Evolutionary conservation across 78 protist genomes (phyloP).

Genomic region (Dictyostelium firmibasis): DNA sequence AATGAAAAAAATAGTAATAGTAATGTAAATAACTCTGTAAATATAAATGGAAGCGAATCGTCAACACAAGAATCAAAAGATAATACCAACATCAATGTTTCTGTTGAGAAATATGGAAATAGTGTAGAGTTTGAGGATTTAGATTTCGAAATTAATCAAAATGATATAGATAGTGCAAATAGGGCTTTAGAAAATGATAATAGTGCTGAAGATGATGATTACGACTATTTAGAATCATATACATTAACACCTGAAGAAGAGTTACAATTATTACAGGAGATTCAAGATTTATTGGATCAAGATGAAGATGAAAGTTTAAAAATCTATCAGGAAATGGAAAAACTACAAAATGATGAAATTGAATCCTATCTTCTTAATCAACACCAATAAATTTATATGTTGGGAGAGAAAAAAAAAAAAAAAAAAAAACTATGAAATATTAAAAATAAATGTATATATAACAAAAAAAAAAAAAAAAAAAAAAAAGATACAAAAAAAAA

Average conservation of each 20-base stretch:
- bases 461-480: neutral
- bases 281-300: neutral
- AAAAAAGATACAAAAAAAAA: neutral
- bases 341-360: neutral
- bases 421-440: neutral
- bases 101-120: neutral
- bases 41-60: neutral
- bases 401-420: neutral
- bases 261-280: neutral
- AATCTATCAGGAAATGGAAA: neutral
- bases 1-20: neutral
- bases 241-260: neutral
- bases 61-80: neutral
- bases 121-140: slow-evolving; percentile 5
- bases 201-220: neutral
- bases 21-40: neutral
- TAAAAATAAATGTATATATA: neutral
- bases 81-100: neutral
- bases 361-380: neutral
- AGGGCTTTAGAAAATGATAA: neutral
- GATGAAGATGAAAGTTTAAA: slow-evolving; percentile 3
- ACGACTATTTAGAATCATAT: neutral
- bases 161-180: neutral
- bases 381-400: neutral
- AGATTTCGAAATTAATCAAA: slow-evolving; percentile 1